phyloP scores from a whole-genome alignment of 345 rosid species.

The Eucalyptus curtisii region DNA sequence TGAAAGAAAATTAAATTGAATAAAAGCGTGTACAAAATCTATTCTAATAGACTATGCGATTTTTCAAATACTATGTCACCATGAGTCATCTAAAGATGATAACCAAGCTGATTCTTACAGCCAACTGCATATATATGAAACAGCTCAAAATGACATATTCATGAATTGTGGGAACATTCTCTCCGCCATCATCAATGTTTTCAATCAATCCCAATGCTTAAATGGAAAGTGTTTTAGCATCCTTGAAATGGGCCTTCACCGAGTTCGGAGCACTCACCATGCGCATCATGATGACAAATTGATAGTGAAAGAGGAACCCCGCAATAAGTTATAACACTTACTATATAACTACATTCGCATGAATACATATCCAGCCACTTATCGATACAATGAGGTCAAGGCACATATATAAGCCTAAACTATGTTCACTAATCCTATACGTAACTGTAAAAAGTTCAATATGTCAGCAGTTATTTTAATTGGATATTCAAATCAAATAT shows the following conservation, averaged over 20 bases:
- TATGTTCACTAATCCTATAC: background rate
- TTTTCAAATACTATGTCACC: background rate
- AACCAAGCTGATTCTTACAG: background rate
- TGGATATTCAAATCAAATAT: background rate
- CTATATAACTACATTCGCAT: background rate
- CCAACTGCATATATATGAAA: background rate
- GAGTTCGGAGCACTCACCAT: background rate
- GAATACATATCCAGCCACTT: background rate
- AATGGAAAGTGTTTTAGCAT: background rate
- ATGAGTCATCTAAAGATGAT: background rate
- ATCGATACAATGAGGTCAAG: background rate
- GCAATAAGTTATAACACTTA: background rate
- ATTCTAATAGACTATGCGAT: background rate
- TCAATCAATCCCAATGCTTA: background rate
- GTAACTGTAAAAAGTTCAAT: background rate
- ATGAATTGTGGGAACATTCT: background rate
- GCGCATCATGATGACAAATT: background rate
- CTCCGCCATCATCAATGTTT: background rate
- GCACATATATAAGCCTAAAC: background rate
- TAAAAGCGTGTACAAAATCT: background rate
- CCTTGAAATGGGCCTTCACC: background rate
- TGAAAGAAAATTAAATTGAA: background rate
- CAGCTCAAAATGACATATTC: background rate
- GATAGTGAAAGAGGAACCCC: background rate
- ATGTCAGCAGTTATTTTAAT: background rate